Evolutionary conservation across 2,329 filamentous ascomycete species (phyloP), one percentile per base, ranked within the genome.

Genomic region (Pseudovirgaria hyperparasitica): DNA sequence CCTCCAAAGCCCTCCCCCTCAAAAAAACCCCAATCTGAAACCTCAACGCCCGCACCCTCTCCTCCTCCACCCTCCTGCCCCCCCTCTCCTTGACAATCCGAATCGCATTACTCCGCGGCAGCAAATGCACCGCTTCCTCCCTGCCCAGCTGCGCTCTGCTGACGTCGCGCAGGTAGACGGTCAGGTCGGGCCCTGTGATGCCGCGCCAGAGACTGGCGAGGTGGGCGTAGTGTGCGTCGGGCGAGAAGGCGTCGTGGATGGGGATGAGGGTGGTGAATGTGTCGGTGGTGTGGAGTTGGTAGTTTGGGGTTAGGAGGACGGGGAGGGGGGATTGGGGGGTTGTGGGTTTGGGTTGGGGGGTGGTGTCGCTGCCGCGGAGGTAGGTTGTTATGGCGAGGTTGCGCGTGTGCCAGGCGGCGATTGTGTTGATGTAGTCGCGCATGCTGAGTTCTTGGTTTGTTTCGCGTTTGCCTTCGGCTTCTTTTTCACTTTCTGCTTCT

Each of bases 201-300:
- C 84, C 82, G 7, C 86, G 75, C 87, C 87, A 96, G 13, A 94
- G 68, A 22, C 81, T 87, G 19, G 87, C 87, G 63, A 90, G 84
- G 87, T 87, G 96, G 52, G 92, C 81, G 85, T 87, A 96, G 57
- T 96, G 87, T 43, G 92, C 85, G n/a, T 80, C 67, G 0, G 81
- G 75, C 10, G 73, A 70, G 50, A 92, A 93, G 5, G 67, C 64
- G 46, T 92, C 85, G 11, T 66, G 60, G 38, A 92, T 84, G 2
- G 80, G 77, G 22, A 86, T 73, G 9, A 66, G 62, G 29, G 70
- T 72, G 2, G 85, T 80, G 48, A 78, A 87, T 25, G 65, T 62
- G 48, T 94, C 81, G 1, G 82, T 77, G 1, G 78, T 69, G 9
- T 76, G 79, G 21, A 94, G 70, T 34, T 84, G 82, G 54, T 84